Evolutionary conservation across 495 filamentous ascomycete species (phyloP), one percentile per base, ranked within the genome.

Genomic region (Hyaloscypha hepaticicola): DNA sequence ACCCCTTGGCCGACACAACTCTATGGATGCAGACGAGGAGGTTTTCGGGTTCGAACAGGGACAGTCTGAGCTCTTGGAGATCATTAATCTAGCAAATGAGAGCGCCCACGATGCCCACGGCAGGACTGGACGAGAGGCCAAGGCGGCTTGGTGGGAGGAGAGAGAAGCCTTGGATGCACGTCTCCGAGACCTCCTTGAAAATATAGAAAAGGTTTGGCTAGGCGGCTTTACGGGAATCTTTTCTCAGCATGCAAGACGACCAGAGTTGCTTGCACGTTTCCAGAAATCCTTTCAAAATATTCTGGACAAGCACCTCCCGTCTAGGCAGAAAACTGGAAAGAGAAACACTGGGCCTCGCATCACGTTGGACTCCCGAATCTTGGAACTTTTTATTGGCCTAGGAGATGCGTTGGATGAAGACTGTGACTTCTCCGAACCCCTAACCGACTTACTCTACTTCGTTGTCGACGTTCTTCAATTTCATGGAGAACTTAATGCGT

Each of bases 391-490:
- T 66, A 83, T 96, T 64, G 92, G 91, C 0, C 80, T 98, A 9
- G 90, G 92, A 14, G 85, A 91, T 70, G 83, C 92, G 3, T 83
- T 80, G 1, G 78, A 80, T 5, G 83, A 86, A 1, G 84, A 85
- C 4, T 70, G 74, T 55, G 93, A 96, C 63, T 80, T 93, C 2
- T 92, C 96, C 59, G 95, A 98, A 67, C 85, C 87, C 0, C 73
- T 99, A 49, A 90, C 87, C 68, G 95, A 99, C 73, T 77, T 99
- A 55, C 82, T 99, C 0, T 97, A 97, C 74, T 98, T 97, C 70
- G 91, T 98, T 9, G 87, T 98, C 5, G 95, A 99, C 72, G 93
- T 98, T 56, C 78, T 98, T 28, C 96, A 98, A 75, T 99, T 98
- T 76, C 90, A 96, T 67, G 95, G 95, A 1, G 95, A 99, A 76